Conservation (phyloP, 2,329 filamentous ascomycete species). For the Zasmidium cellare region DNA sequence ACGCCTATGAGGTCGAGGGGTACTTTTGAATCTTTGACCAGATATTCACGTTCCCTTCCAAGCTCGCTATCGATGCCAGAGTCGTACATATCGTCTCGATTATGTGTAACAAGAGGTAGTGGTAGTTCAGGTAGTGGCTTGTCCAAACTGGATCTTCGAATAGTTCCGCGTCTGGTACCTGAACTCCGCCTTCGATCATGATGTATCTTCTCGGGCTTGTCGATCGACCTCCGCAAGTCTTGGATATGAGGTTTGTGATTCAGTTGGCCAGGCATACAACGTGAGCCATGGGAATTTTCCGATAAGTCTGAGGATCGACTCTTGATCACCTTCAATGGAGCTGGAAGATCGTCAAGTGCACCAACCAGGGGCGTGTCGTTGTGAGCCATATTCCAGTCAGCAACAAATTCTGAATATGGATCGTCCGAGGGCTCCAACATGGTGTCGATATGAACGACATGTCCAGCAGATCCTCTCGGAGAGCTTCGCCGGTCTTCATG, state of each 20-base stretch:
- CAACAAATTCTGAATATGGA: conserved; percentile 1
- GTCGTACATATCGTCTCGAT: not conserved
- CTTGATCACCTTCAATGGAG: conserved; percentile 16
- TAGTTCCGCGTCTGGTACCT: not conserved
- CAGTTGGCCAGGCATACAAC: conserved; percentile 8
- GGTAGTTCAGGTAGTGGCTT: not conserved
- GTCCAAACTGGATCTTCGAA: not conserved
- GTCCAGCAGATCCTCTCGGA: not conserved
- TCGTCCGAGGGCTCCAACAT: not conserved
- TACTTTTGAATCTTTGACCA: conserved; percentile 12
- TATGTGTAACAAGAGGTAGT: not conserved
- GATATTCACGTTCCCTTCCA: not conserved
- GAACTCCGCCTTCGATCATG: not conserved
- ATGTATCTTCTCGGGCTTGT: not conserved
- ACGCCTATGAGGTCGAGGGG: conserved; percentile 13
- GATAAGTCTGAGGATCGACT: not conserved
- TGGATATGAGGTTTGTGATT: conserved; percentile 7
- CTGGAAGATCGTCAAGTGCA: conserved; percentile 6
- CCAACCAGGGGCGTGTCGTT: not conserved
- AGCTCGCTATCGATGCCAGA: not conserved
- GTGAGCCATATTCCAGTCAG: conserved; percentile 2
- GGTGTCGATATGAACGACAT: not conserved
- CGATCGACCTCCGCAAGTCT: not conserved
- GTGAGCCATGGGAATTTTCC: conserved; percentile 30
- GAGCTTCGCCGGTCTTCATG: not conserved